Base-by-base conservation (phyloP, 192 early-diverging fungal species). In the Lobosporangium transversale region DNA sequence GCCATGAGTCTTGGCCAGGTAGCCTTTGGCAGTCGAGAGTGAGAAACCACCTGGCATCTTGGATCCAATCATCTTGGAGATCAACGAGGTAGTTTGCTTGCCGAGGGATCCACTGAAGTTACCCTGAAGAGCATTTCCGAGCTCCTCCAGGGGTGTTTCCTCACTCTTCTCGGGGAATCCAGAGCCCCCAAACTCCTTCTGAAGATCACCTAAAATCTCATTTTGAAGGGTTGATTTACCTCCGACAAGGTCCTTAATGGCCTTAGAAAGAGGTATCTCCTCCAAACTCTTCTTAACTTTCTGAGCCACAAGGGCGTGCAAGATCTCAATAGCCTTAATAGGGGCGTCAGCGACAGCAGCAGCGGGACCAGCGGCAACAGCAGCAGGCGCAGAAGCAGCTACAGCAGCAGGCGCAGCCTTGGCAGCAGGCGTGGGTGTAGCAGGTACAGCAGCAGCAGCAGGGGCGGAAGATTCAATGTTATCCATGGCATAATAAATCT, bases 201-300 rank as follows among this genome's bases (percentile, higher is more conserved):
- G 92, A 42, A 97, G 76, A 78, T 97, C 95, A 68, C 95, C 95
- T 52, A 96, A 82, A 40, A 97, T 94, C 70, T 97, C 95, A 84
- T 97, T 97, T 66, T 97, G 95, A 31, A 97, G 84, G 27, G 95
- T 97, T 9, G 92, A 94, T 78, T 97, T 97, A 66, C 95, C 95
- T 31, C 92, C 94, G 44, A 96, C 94, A 57, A 97, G 87, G 58
- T 97, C 94, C 84, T 95, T 96, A 83, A 90, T 94, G 76, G 85
- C 89, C 85, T 93, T 95, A 70, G 76, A 58, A 23, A 87, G 75
- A 4, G 89, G 79, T 18, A 98, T 75, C 30, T 95, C 92, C 48
- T 79, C 76, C 8, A 95, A 67, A 3, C 90, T 70, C 75, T 94
- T 94, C 85, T 94, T 95, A 43, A 96, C 87, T 83, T 97, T 97